Conservation (phyloP, 2,329 filamentous ascomycete species). For the Talaromyces pinophilus region DNA sequence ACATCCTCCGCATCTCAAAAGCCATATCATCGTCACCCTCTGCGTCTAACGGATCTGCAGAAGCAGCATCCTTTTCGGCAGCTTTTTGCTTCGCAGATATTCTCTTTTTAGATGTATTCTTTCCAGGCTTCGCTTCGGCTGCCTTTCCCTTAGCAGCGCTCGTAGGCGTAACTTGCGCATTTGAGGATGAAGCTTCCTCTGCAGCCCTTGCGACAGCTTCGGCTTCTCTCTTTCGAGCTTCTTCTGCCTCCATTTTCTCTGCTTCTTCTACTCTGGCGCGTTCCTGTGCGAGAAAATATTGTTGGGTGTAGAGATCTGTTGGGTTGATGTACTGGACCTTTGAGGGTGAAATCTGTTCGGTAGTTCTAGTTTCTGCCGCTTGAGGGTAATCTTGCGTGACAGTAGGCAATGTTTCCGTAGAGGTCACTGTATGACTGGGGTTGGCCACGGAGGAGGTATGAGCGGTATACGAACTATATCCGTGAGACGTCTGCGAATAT, state of each 20-base stretch:
- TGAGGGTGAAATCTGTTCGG: constrained; percentile 15
- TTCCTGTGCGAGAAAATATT: constrained; percentile 22
- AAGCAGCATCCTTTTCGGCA: background rate
- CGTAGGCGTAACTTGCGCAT: background rate
- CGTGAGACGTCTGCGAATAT: constrained; percentile 5
- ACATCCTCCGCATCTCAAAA: constrained; percentile 55
- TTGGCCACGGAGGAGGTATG: background rate
- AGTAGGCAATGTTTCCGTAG: background rate
- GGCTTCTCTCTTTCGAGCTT: constrained; percentile 14
- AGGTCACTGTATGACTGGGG: background rate
- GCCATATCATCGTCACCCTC: constrained; percentile 44
- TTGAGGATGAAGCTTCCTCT: background rate
- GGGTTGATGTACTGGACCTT: constrained; percentile 21
- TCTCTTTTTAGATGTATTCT: constrained; percentile 19
- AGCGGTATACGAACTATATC: background rate
- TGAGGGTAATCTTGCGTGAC: constrained; percentile 1
- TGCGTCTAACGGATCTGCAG: background rate
- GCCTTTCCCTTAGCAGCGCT: background rate
- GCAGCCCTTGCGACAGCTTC: constrained; percentile 12
- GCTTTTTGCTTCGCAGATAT: constrained; percentile 9
- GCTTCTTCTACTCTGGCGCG: constrained; percentile 20
- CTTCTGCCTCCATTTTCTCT: constrained; percentile 12
- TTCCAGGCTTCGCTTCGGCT: constrained; percentile 5
- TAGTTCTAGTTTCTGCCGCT: background rate
- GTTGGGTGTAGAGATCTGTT: constrained; percentile 18